Evolutionary conservation across 129 eudicot genomes (phyloP), one percentile per base, ranked within the genome.

Genomic region (Pittosporum tobira): DNA sequence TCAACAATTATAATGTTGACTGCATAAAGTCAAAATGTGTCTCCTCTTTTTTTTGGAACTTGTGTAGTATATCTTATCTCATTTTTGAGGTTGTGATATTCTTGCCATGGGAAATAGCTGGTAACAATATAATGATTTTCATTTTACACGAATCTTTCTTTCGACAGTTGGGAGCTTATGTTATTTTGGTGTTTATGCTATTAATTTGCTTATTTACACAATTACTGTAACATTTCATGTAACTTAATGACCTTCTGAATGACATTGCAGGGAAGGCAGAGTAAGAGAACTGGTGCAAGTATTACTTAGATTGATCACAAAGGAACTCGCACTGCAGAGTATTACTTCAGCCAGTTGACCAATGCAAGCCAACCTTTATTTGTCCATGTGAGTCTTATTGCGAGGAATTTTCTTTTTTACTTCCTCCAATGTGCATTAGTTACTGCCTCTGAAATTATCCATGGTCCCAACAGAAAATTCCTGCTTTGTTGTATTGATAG

Each of bases 251-350:
- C n/a, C 18, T 12, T 27, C 4, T 48, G 15, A 16, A 37, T 30
- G 57, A 30, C 37, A 12, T 77, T 40, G 30, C 96, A 93, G 99
- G 91, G 95, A 93, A 75, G 66, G 78, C 26, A 65, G 81, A 66
- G 84, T 87, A 47, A 79, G 99, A 78, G 94, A 93, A 71, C 81
- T 87, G 73, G 94, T 93, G 51, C 94, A 81, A 63, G 88, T 78
- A 13, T 70, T 79, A 62, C 84, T 93, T 58, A 80, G 84, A 72
- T 90, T 84, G 45, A 75, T 81, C 50, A 61, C 88, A 25, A 66
- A 67, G 6, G 83, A 87, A 37, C 69, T 93, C 57, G 94, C 87
- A 11, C 67, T 93, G 48, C 68, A 77, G 42, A 81, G 79, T 21
- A 65, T 70, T 48, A 67, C 56, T 26, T 51, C 65, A 52, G 46